Evolutionary conservation across 306 rosid species (phyloP).

Genomic region (Vicia faba): DNA sequence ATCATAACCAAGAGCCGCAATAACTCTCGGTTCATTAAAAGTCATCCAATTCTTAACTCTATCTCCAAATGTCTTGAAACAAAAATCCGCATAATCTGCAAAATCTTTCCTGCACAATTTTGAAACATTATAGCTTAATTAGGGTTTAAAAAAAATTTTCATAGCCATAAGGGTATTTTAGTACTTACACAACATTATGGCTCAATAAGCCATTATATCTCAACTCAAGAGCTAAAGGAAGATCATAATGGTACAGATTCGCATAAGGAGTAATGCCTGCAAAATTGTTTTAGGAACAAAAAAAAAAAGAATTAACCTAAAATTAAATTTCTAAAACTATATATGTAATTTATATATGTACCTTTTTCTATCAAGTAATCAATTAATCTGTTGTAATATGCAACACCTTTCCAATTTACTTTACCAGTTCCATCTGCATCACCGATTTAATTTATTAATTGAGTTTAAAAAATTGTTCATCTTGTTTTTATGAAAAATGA

Average conservation of each 20-base stretch:
- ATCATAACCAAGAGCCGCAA: conserved; percentile 94
- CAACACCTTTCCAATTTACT: conserved; percentile 88
- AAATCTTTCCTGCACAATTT: conserved; percentile 72
- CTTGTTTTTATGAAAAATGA: background rate
- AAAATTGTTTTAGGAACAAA: conserved; percentile 18
- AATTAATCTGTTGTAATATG: conserved; percentile 84
- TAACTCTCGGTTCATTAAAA: conserved; percentile 83
- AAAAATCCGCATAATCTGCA: conserved; percentile 87
- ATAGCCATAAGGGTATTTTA: background rate
- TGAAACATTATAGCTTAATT: background rate
- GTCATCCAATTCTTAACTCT: conserved; percentile 98
- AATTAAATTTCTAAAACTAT: conserved; percentile 13
- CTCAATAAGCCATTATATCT: conserved; percentile 71
- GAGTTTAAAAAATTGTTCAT: background rate
- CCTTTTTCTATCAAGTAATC: conserved; percentile 77
- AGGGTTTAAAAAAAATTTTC: too few species aligned
- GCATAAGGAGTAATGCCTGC: conserved; percentile 93
- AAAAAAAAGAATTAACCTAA: too few species aligned
- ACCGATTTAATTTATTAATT: background rate
- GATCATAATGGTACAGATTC: conserved; percentile 90
- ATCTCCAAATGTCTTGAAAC: conserved; percentile 91
- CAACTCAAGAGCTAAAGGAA: conserved; percentile 81
- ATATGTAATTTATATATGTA: background rate
- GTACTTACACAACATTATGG: conserved; percentile 77
- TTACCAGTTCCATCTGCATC: conserved; percentile 80